Evolutionary conservation across 1,284 basidiomycete genomes (phyloP).

Genomic region (Sanghuangporus baumii): DNA sequence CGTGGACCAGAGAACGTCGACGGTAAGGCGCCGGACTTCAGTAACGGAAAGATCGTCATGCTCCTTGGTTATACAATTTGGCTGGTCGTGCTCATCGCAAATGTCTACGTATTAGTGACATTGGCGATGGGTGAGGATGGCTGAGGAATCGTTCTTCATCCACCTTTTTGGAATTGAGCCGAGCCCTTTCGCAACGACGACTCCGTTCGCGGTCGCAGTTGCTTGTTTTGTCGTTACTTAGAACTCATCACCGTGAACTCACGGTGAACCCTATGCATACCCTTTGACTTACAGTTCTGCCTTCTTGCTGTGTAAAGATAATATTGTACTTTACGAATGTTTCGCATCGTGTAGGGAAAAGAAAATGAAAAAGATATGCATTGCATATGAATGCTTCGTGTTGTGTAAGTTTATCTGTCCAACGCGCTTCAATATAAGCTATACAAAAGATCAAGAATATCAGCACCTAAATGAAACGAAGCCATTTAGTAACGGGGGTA

Average conservation of each 20-base stretch:
- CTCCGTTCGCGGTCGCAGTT: neutral
- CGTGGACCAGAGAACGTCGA: conserved; percentile 9
- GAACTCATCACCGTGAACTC: no score
- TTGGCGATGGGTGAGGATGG: conserved; percentile 32
- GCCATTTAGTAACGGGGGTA: conserved; percentile 26
- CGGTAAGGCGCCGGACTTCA: conserved; percentile 45
- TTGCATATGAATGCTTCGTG: neutral
- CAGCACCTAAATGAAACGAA: conserved; percentile 1
- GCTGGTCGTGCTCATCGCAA: conserved; percentile 60
- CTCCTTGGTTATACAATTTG: conserved; percentile 57
- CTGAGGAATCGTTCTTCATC: neutral
- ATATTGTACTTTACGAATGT: neutral
- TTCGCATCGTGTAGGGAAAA: neutral
- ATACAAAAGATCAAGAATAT: neutral
- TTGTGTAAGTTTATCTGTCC: no score
- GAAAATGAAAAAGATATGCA: neutral
- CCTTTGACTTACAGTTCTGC: neutral
- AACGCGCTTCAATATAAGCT: neutral
- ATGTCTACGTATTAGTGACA: conserved; percentile 57
- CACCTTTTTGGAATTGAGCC: neutral
- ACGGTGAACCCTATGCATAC: no score
- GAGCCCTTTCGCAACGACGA: neutral
- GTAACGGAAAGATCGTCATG: conserved; percentile 51
- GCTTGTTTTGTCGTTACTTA: neutral
- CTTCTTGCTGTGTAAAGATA: neutral